Conservation (phyloP, 108 stramenopile species). For the Pseudonitzschia multiseries region DNA sequence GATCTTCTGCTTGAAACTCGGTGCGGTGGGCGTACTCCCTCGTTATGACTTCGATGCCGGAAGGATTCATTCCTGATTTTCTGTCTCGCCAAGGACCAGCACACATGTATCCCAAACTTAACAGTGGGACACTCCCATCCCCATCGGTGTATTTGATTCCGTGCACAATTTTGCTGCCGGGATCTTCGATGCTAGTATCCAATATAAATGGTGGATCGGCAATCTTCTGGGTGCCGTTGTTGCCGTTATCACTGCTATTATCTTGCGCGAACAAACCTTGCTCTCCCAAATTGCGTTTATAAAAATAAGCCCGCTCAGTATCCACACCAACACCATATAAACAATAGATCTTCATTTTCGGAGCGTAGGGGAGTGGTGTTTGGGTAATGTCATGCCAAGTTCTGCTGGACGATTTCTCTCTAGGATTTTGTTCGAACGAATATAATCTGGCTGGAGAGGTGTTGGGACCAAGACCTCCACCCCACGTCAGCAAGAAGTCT, state of each 20-base stretch:
- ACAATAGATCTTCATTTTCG: constrained; percentile 84
- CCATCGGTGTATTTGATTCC: constrained; percentile 77
- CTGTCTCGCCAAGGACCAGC: constrained; percentile 59
- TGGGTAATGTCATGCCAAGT: constrained; percentile 76
- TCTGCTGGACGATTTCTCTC: constrained; percentile 35
- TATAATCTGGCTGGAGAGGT: constrained; percentile 35
- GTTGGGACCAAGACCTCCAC: constrained; percentile 58
- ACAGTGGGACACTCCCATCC: constrained; percentile 83
- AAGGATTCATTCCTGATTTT: constrained; percentile 70
- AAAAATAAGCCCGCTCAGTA: constrained; percentile 82
- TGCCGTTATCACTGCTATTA: constrained; percentile 10
- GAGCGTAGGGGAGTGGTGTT: constrained; percentile 79
- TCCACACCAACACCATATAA: constrained; percentile 81
- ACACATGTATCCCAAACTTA: constrained; percentile 86
- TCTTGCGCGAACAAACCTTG: constrained; percentile 8
- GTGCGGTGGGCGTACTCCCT: constrained; percentile 66
- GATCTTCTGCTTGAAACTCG: constrained; percentile 60
- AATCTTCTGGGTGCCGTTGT: not conserved
- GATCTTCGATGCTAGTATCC: constrained; percentile 60
- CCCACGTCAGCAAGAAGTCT: constrained; percentile 55
- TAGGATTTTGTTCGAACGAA: constrained; percentile 34
- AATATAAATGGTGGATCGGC: constrained; percentile 59
- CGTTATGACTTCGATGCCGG: constrained; percentile 54
- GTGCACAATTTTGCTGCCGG: constrained; percentile 40
- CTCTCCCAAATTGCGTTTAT: constrained; percentile 58